Percentiles rank a stretch among this genome's conserved stretches.
Conservation (phyloP, 495 filamentous ascomycete species). For the Parachaetomium inaequale region DNA sequence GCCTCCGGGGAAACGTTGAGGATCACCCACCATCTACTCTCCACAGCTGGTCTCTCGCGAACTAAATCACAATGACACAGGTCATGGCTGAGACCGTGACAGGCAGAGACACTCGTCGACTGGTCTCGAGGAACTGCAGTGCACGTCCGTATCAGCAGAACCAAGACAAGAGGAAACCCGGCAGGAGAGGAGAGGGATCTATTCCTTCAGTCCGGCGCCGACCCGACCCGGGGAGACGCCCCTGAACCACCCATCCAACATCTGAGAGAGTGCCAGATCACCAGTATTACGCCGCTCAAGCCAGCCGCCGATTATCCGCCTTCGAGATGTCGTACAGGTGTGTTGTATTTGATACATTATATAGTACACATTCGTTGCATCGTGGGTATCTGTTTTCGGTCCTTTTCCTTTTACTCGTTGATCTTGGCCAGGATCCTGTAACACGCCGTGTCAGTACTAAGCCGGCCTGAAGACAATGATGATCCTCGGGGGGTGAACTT, state of each 20-base stretch:
- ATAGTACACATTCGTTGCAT: conserved; percentile 32
- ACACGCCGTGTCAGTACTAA: conserved; percentile 27
- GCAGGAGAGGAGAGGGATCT: conserved; percentile 14
- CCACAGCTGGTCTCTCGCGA: not conserved
- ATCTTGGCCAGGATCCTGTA: conserved; percentile 81
- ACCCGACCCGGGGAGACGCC: not conserved
- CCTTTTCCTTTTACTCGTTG: conserved; percentile 60
- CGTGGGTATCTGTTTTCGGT: conserved; percentile 37
- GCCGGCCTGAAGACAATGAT: not conserved
- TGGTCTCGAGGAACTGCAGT: not conserved
- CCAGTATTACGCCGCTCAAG: conserved; percentile 13
- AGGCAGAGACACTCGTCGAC: too few relatives aligned
- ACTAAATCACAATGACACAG: not conserved
- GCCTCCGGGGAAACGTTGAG: not conserved
- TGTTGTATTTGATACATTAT: conserved; percentile 29
- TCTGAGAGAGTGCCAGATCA: not conserved
- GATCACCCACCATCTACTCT: not conserved
- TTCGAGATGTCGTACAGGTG: conserved; percentile 13
- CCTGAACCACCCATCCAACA: not conserved
- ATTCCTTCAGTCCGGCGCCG: not conserved
- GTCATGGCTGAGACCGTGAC: not conserved
- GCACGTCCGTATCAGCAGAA: not conserved
- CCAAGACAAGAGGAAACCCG: not conserved
- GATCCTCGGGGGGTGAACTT: conserved; percentile 42
- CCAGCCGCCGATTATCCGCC: not conserved